Evolutionary conservation across 495 filamentous ascomycete species (phyloP).

Genomic region (Neurospora tetraspora): DNA sequence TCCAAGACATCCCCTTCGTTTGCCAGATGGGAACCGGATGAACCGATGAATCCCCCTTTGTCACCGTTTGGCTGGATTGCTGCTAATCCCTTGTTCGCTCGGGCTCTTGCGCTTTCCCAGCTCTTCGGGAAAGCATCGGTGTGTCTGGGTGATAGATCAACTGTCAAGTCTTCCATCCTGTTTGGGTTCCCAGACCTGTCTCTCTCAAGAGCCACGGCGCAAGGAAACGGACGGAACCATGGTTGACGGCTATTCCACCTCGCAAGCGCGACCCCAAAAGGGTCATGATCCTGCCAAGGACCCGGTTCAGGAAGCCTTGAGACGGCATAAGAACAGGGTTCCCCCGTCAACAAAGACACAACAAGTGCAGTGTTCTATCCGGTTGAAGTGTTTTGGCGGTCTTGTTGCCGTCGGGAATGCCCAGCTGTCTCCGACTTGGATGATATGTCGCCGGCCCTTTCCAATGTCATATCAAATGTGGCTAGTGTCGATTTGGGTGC

Average conservation of each 20-base stretch:
- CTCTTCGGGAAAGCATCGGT: conserved; percentile 4
- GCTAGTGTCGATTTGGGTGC: background rate
- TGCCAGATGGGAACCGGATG: background rate
- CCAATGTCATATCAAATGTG: background rate
- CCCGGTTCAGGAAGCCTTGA: too few relatives aligned
- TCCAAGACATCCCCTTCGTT: background rate
- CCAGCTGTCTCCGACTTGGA: background rate
- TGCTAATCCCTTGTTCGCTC: background rate
- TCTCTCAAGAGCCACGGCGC: conserved; percentile 7
- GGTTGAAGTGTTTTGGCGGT: conserved; percentile 6
- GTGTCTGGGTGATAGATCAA: conserved; percentile 9
- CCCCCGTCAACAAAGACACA: conserved; percentile 8
- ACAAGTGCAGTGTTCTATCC: background rate
- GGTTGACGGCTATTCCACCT: conserved; percentile 21
- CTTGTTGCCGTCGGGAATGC: conserved; percentile 3
- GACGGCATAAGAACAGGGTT: conserved; percentile 18
- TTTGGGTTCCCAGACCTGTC: conserved; percentile 14
- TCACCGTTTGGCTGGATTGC: background rate
- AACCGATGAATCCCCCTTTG: background rate
- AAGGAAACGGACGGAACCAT: conserved; percentile 17
- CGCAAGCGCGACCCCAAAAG: too few relatives aligned
- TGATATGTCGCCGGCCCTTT: background rate
- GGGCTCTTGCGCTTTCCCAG: background rate
- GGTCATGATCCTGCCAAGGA: too few relatives aligned
- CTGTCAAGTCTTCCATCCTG: conserved; percentile 9